Percentiles rank a stretch among this genome's conserved stretches.
Conservation (phyloP, 306 rosid genomes). For the Sicyos baderoa region DNA sequence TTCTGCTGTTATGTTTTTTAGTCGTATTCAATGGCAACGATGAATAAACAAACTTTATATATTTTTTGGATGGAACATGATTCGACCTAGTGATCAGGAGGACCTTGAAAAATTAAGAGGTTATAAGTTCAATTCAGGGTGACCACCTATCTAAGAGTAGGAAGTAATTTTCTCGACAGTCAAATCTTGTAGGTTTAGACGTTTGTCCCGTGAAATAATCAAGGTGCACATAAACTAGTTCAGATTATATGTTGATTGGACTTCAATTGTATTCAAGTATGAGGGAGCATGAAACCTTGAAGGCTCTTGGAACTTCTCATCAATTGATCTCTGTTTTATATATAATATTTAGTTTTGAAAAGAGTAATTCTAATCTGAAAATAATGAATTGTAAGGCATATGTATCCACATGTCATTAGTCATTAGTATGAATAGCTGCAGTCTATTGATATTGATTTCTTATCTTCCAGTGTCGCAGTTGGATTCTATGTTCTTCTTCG, state of each 20-base stretch:
- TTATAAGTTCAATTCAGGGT: no score
- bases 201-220: no score
- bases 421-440: constrained; percentile 1
- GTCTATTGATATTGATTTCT: constrained; percentile 24
- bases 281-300: no score
- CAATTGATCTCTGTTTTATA: not conserved
- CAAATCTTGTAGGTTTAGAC: no score
- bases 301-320: constrained; percentile 5
- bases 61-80: no score
- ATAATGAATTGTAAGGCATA: not conserved
- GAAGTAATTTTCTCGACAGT: no score
- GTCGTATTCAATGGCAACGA: not conserved
- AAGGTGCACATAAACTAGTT: no score
- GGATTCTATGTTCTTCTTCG: constrained; percentile 89
- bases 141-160: no score
- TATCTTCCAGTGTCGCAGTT: constrained; percentile 51
- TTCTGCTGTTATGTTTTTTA: constrained; percentile 11
- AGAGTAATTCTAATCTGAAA: no score
- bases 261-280: not conserved
- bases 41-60: not conserved
- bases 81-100: no score
- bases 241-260: no score
- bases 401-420: not conserved
- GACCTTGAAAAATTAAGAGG: no score
- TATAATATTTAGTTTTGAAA: not conserved